Base-by-base conservation (phyloP, 2,329 filamentous ascomycete genomes). In the Epichloe bromicola region DNA sequence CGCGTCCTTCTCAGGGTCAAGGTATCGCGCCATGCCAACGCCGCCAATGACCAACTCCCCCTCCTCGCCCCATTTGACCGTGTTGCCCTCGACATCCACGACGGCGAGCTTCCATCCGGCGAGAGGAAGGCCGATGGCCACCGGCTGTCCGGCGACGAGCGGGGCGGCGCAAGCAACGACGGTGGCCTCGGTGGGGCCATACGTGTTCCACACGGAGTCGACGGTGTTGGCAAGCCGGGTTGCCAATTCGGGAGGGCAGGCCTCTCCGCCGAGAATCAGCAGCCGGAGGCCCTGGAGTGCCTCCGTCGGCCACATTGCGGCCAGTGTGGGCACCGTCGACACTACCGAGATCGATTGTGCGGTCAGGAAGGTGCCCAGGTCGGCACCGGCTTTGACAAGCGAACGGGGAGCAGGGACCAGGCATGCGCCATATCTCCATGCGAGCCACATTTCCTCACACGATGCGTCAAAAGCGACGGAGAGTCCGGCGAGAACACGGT, bases 1-100 rank as follows among this genome's bases (percentile, higher is more conserved):
- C 42, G 37, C 53, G 48, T 59, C 57, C 46, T 56, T 56, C 5
- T 55, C 52, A 3, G 36, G 34, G 37, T 59, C 57, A 2, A 59
- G 53, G n/a, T 59, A 59, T 5, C 56, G 57, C 7, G 56, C 57
- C 52, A 57, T 56, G 19, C 57, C 57, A 12, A 57, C 54, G 8
- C 57, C 57, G n/a, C 57, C 57, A 41, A 59, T 59, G 23, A 59
- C 51, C 38, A 59, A 50, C 57, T 59, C 57, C 57, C 57, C 57
- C 39, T 56, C 55, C 37, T 59, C 51, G 15, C 57, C 57, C 57
- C 67, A 60, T 23, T 67, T 65, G 12, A 74, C 61, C n/a, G 70
- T 66, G 49, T 73, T 66, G 2, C 70, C 71, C 50, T 73, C 67
- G 10, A 61, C 58, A 34, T 67, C 72, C 56, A 57, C 56, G 14